Evolutionary conservation across 805 yeast species (phyloP).

Genomic region (Candida krabiensis): DNA sequence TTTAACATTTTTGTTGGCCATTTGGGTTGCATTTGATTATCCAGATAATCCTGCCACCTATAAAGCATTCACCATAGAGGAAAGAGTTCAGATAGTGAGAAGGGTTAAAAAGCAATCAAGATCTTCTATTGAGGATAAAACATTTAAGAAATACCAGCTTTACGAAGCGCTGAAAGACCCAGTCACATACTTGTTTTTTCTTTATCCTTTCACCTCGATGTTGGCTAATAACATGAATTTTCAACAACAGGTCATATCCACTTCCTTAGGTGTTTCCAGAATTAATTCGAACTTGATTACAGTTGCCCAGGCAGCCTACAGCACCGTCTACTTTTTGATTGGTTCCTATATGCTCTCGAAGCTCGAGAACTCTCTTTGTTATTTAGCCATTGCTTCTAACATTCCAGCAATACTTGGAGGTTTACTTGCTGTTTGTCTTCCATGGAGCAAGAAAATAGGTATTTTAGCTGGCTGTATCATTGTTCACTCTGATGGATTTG

Average conservation of each 20-base stretch:
- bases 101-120: conserved; percentile 38
- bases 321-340: neutral
- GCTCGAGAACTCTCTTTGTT: neutral
- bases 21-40: conserved; percentile 39
- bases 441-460: neutral
- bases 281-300: conserved; percentile 51
- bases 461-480: neutral
- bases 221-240: conserved; percentile 54
- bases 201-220: conserved; percentile 43
- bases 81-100: conserved; percentile 51
- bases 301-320: conserved; percentile 35
- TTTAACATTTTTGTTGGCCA: conserved; percentile 42
- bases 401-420: conserved; percentile 1
- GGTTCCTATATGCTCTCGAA: neutral
- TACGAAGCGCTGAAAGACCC: conserved; percentile 52
- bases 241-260: conserved; percentile 50
- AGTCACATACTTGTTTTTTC: conserved; percentile 42
- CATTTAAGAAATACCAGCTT: conserved; percentile 48
- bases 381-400: neutral
- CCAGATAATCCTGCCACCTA: conserved; percentile 60
- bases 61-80: conserved; percentile 45
- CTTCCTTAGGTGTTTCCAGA: conserved; percentile 40
- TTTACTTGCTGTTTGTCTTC: neutral
- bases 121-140: conserved; percentile 44
- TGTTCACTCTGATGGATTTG: neutral